Evolutionary conservation across 441 rosid species (phyloP), one percentile per base, ranked within the genome.

Genomic region (Raphanus hybrid): DNA sequence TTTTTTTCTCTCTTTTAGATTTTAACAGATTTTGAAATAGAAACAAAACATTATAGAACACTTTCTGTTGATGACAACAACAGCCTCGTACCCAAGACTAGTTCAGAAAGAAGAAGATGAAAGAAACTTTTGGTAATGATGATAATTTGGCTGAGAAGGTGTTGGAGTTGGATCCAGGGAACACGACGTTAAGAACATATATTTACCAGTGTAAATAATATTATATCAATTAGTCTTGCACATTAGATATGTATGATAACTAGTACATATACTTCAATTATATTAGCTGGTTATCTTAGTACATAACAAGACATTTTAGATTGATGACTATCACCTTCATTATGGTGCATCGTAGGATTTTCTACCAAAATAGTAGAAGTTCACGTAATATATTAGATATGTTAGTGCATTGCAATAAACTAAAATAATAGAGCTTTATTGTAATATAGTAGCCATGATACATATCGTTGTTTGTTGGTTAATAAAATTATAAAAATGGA

Each of bases 121-220:
- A 80, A 59, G 66, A 52, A 55, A 27, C 63, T 66, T 64, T 6
- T 12, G 61, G 67, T 71, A 29, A 57, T 67, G 61, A 32, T 68
- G 45, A 64, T 73, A 84, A 82, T 74, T 82, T 80, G 4, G 80
- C 80, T 43, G 92, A 85, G 82, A 85, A 81, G 67, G 95, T 88
- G 8, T 64, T 90, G 79, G 91, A 87, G 83, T 93, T 88, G 68
- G 90, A 88, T 83, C 82, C 43, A 39, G 11, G 43, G 43, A 39
- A 39, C 48, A 9, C 12, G 12, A 41, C 48, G 3, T 41, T 41
- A 9, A 41, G 48, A 41, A 41, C 4, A 41, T 41, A 41, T 41
- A 41, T 41, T 41, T 41, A 41, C n/a, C 48, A 4, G 43, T 41
- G n/a, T 9, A 41, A 41, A 41, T 41, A 41, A 41, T 41, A 41